Evolutionary conservation across 345 rosid species (phyloP), one percentile per base, ranked within the genome.

Genomic region (Arabis hirsuta): DNA sequence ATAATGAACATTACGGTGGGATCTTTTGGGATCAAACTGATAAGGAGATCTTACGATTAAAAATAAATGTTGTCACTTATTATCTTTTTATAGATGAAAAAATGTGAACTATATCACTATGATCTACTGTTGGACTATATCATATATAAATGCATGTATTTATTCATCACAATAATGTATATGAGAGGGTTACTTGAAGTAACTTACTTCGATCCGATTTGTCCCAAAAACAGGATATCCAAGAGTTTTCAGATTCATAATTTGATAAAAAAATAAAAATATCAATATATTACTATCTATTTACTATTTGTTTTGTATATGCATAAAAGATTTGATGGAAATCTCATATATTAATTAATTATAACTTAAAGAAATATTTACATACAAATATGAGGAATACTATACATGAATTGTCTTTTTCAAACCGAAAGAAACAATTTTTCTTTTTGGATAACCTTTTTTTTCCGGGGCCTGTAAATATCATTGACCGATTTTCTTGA

Each of bases 1-100:
- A 26, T 6, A 44, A 55, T 14, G 0, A 6, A 22, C 2, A 0
- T 22, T n/a, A 3, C 5, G 44, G 41, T 71, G 11, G 63, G 48
- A 34, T 63, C 19, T 63, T 48, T 4, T 36, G 5, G 24, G 47
- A 63, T 36, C 32, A 58, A 29, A 57, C 11, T 56, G 43, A 48
- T 46, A 59, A 46, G 26, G 41, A 65, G 38, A 39, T 56, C 16
- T 20, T 29, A 41, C 27, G 36, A 31, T 41, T 22, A 3, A 32
- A 32, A 73, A 65, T 65, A 73, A 56, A 73, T 48, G 77, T 65
- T 73, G 65, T 57, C 60, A 73, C 66, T 73, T 65, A 41, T 32
- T 32, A 32, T 32, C 67, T 45, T 55, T 67, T 55, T 48, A 51
- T 47, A 65, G 72, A 48, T 14, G 51, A 73, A 43, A 22, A 65